Percentiles rank a stretch among this genome's conserved stretches.
These are phyloP conservation scores for Gnaphalium uliginosum DNA, from an alignment of 129 eudicot genomes.

Conservation along the genomic window DNA sequence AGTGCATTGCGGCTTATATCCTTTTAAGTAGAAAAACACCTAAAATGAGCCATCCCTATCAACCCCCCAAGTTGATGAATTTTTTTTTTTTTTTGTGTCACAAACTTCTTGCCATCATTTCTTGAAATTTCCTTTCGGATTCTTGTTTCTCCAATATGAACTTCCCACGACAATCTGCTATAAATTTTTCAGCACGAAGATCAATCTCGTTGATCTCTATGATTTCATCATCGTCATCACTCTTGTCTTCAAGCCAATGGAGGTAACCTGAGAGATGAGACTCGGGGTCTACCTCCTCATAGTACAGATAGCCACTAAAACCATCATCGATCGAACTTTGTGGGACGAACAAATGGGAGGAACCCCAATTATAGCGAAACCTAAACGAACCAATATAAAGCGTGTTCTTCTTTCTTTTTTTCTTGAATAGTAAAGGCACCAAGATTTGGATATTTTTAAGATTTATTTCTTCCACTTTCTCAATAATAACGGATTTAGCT, in stretches of 20 bases:
- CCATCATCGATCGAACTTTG: conserved; percentile 14
- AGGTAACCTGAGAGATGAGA: conserved; percentile 65
- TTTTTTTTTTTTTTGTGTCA: conserved; percentile 17
- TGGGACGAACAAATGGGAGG: conserved; percentile 72
- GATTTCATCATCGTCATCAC: conserved; percentile 15
- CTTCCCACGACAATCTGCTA: conserved; percentile 75
- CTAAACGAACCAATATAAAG: conserved; percentile 67
- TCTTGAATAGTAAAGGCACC: conserved; percentile 31
- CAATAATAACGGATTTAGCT: conserved; percentile 48
- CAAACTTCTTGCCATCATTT: conserved; percentile 84
- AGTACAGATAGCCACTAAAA: conserved; percentile 31
- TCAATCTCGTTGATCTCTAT: conserved; percentile 62
- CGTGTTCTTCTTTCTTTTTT: conserved; percentile 49
- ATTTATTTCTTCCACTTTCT: conserved; percentile 42
- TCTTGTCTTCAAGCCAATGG: conserved; percentile 84
- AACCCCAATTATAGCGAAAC: conserved; percentile 69
- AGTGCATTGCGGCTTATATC: no score
- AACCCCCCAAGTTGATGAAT: not conserved
- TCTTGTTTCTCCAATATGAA: conserved; percentile 85
- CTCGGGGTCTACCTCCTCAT: conserved; percentile 29
- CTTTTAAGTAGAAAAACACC: not conserved
- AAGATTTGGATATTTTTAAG: conserved; percentile 27
- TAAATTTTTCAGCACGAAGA: conserved; percentile 75
- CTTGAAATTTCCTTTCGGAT: conserved; percentile 79
- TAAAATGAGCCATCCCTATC: not conserved